Conservation (phyloP, 2,329 filamentous ascomycete species). For the Aspergillus sp. region DNA sequence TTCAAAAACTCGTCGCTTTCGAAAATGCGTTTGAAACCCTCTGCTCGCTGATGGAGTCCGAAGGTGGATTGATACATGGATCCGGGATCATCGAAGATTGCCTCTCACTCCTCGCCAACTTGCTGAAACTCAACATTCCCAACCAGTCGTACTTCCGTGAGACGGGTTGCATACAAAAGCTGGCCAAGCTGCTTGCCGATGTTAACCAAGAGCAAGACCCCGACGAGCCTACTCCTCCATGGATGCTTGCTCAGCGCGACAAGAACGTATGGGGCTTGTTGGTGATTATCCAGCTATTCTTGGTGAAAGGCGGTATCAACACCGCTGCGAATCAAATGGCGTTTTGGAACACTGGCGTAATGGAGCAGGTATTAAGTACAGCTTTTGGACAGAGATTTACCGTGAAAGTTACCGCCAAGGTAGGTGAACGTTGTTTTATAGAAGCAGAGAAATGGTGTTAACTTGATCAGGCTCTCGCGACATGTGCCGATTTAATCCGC, state of each 20-base stretch:
- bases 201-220: conserved; percentile 56
- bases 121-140: conserved; percentile 80
- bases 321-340: conserved; percentile 80
- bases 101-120: conserved; percentile 83
- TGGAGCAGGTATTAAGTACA: conserved; percentile 76
- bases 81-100: conserved; percentile 90
- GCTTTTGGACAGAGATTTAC: conserved; percentile 74
- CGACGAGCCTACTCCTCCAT: conserved; percentile 65
- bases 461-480: conserved; percentile 66
- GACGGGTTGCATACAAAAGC: conserved; percentile 73
- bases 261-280: conserved; percentile 91
- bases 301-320: conserved; percentile 75
- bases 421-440: conserved; percentile 34
- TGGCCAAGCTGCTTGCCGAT: conserved; percentile 68
- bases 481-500: conserved; percentile 85
- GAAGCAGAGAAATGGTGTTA: conserved; percentile 2
- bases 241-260: conserved; percentile 75
- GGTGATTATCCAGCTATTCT: conserved; percentile 81
- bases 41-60: conserved; percentile 76
- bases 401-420: conserved; percentile 78
- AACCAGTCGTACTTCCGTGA: conserved; percentile 95
- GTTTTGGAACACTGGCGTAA: conserved; percentile 79
- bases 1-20: conserved; percentile 94
- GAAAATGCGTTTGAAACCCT: conserved; percentile 89
- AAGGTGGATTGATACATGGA: conserved; percentile 79